Base-by-base conservation (phyloP, 2,329 filamentous ascomycete species). In the Akanthomyces uredinophilus region DNA sequence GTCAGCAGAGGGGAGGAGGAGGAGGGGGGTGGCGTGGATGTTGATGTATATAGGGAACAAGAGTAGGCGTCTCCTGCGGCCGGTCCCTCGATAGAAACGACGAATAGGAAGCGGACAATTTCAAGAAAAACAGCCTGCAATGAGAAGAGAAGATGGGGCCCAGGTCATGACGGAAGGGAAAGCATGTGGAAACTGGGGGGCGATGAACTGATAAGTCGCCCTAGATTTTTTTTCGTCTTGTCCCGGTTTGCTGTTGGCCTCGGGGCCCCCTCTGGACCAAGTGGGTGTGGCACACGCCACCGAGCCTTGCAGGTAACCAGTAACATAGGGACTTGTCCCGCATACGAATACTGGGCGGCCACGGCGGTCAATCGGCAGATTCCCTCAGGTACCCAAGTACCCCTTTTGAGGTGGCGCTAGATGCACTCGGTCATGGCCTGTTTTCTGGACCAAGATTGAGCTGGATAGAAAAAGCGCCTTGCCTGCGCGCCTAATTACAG, bases 141-240 rank as follows among this genome's bases (percentile, higher is more conserved):
- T 52, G 18, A 52, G 16, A 24, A 24, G 29, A 47, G 24, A 20
- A 35, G 18, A 52, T 18, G 46, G 32, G 46, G 22, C 44, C 44
- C 49, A 20, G 50, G 57, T 46, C 35, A n/a, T 29, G 56, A 43
- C 35, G 46, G 32, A 35, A 11, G 56, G n/a, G 44, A 47, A 60
- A 60, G 58, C 58, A 60, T 60, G 58, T 60, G 58, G 58, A 60
- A 60, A 60, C 58, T 41, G 58, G 58, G 58, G 58, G 50, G 13
- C 18, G 41, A 60, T 60, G 58, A 54, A 60, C 58, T 60, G 58
- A 60, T 54, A 49, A 14, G 50, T 54, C 49, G 58, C 50, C 54
- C 39, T 60, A 27, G 18, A 20, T 43, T n/a, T 54, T 53, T 53
- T 60, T 32, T 41, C 27, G n/a, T 60, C 41, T 4, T 14, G 13